Base-by-base conservation (phyloP, 768 basidiomycete genomes). In the Suillus americanus region DNA sequence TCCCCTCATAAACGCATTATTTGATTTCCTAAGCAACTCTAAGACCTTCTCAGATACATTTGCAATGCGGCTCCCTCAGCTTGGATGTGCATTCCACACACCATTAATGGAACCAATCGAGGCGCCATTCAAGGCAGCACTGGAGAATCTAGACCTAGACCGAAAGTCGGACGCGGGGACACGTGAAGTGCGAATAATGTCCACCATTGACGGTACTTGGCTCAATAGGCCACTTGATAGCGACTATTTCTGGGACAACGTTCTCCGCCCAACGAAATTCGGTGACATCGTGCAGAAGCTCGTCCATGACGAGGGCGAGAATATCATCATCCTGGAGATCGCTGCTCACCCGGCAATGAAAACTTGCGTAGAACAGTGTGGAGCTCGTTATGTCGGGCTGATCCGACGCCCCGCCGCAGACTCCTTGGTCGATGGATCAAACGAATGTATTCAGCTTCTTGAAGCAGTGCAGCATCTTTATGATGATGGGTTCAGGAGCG, bases 241-340 rank as follows among this genome's bases (percentile, higher is more conserved):
- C 55, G 60, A 72, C 62, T 78, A 78, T 45, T 78, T 73, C 64
- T 78, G 77, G 77, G 73, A 78, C 28, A 79, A 77, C 57, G 74
- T 78, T 59, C 78, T 74, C 59, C 66, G 67, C 35, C 78, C 77
- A 0, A 77, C 79, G 12, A 68, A 75, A 30, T 78, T 78, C n/a
- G 71, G 75, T 3, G 72, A 72, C 56, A 73, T 73, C 7, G 72
- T 79, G 63, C 72, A 73, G 65, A 74, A 73, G 60, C 69, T 78
- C 0, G 62, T 71, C 10, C 67, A 73, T 12, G 74, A 77, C 23
- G 69, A 76, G 61, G 71, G 74, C 23, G 64, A 66, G 8, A 72
- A 77, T 2, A 61, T 76, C 8, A 64, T 67, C 30, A 73, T 77
- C 68, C 28, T 77, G 63, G 77, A 77, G 61, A 72, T 77, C 35